Evolutionary conservation across 2,329 filamentous ascomycete genomes (phyloP).

Genomic region (Emergomyces pasteurianus): DNA sequence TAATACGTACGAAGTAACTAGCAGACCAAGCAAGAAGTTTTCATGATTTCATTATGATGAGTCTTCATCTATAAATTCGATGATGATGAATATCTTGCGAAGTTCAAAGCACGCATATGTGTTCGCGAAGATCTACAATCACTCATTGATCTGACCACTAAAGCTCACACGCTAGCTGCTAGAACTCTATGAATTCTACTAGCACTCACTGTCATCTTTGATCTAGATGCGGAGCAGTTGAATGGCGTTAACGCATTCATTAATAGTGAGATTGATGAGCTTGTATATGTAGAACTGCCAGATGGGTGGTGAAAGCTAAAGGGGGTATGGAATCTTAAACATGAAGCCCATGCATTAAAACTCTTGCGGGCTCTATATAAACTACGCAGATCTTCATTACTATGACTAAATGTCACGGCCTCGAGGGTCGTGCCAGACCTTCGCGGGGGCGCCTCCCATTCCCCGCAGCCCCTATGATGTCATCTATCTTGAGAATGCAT

Average conservation of each 20-base stretch:
- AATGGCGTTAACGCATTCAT: not conserved
- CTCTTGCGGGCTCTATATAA: not conserved
- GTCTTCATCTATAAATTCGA: conserved; percentile 4
- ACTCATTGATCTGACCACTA: not conserved
- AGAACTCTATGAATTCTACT: not conserved
- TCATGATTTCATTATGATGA: too few species aligned
- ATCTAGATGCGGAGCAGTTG: not conserved
- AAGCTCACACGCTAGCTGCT: not conserved
- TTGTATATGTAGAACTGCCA: not conserved
- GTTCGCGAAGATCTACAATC: conserved; percentile 4
- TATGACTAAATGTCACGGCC: not conserved
- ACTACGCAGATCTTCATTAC: not conserved
- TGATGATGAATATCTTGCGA: conserved; percentile 1
- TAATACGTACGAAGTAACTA: not conserved
- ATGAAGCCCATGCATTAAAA: not conserved
- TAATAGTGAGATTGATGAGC: not conserved
- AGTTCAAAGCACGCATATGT: conserved; percentile 1
- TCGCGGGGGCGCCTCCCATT: too few species aligned
- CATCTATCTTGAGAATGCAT: too few species aligned
- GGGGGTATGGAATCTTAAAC: not conserved
- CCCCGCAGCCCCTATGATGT: too few species aligned
- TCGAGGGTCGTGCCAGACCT: too few species aligned
- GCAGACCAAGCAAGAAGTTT: too few species aligned
- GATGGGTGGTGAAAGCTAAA: not conserved
- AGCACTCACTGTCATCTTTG: not conserved